Evolutionary conservation across 345 rosid genomes (phyloP).

Genomic region (Linum trigynum): DNA sequence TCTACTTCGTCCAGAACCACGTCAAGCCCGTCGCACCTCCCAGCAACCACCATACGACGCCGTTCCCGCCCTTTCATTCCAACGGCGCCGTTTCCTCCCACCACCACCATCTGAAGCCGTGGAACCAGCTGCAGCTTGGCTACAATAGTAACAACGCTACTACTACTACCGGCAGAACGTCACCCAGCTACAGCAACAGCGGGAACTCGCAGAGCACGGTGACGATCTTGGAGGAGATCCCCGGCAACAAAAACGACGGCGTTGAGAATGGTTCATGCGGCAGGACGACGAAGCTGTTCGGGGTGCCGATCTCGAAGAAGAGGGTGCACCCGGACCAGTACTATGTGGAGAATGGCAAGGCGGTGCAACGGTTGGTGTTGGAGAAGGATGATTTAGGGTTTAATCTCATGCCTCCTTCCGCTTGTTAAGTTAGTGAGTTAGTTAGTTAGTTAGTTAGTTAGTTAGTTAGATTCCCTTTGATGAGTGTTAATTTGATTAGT

Average conservation of each 20-base stretch:
- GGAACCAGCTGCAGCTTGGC: conserved; percentile 32
- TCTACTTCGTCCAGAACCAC: conserved; percentile 57
- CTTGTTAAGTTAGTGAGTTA: conserved; percentile 23
- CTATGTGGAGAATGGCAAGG: conserved; percentile 38
- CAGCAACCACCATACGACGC: not conserved
- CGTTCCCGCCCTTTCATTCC: too few relatives aligned
- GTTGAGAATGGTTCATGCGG: not conserved
- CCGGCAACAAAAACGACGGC: conserved; percentile 15
- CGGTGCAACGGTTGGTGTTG: conserved; percentile 42
- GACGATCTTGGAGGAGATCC: conserved; percentile 26
- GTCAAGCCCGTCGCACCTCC: conserved; percentile 24
- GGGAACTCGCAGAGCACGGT: conserved; percentile 28
- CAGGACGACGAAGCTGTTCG: conserved; percentile 68
- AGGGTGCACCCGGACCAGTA: conserved; percentile 40
- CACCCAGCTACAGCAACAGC: not conserved
- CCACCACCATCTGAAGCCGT: conserved; percentile 37
- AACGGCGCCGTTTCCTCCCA: too few relatives aligned
- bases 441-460: too few relatives aligned
- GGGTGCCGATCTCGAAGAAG: conserved; percentile 71
- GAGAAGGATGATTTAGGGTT: conserved; percentile 77
- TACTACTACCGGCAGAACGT: conserved; percentile 9
- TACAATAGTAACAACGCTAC: conserved; percentile 21
- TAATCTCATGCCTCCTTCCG: conserved; percentile 73
- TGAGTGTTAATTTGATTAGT: too few relatives aligned
- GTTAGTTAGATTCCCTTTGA: not conserved